A percentile compares a stretch with the other conserved stretches of the same genome.
These are phyloP conservation scores for Ramichloridium luteum DNA, from an alignment of 2,329 filamentous ascomycete species.

Conservation along the genomic window DNA sequence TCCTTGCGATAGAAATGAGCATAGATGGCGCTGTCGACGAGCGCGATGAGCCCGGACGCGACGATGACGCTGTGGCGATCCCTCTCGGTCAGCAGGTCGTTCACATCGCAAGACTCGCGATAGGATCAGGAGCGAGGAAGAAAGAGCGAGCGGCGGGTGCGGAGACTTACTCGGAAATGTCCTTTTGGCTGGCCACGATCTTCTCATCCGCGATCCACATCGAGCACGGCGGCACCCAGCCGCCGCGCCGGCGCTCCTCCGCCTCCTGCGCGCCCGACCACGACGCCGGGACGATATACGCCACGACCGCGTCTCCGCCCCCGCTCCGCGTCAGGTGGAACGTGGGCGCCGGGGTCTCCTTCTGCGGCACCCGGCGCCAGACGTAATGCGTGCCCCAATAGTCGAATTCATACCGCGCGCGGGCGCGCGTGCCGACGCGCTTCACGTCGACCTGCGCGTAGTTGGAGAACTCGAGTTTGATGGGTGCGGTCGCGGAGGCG, in stretches of 20 bases:
- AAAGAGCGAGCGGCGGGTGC: too few relatives aligned
- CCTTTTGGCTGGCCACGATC: conserved; percentile 57
- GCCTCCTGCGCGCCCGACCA: conserved; percentile 57
- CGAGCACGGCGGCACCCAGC: conserved; percentile 81
- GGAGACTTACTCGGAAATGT: conserved; percentile 70
- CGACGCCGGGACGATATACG: conserved; percentile 73
- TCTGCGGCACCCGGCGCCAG: conserved; percentile 66
- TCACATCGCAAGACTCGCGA: too few relatives aligned
- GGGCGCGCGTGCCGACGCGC: conserved; percentile 51
- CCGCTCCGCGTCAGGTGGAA: conserved; percentile 63
- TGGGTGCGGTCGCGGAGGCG: conserved; percentile 22
- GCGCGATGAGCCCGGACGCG: conserved; percentile 73
- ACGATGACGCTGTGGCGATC: conserved; percentile 58
- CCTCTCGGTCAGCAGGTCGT: conserved; percentile 15
- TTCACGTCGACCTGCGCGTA: conserved; percentile 84
- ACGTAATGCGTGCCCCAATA: conserved; percentile 83
- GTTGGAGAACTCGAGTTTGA: conserved; percentile 91
- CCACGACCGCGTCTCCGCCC: conserved; percentile 52
- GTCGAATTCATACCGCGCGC: conserved; percentile 77
- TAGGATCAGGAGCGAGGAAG: too few relatives aligned
- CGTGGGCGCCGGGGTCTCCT: conserved; percentile 55
- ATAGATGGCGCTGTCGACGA: conserved; percentile 87
- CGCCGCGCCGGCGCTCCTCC: conserved; percentile 64
- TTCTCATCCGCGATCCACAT: conserved; percentile 76
- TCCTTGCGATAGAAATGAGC: conserved; percentile 54